Evolutionary conservation across 2,329 filamentous ascomycete genomes (phyloP), one percentile per base, ranked within the genome.

Genomic region (Neopestalotiopsis clavispora): DNA sequence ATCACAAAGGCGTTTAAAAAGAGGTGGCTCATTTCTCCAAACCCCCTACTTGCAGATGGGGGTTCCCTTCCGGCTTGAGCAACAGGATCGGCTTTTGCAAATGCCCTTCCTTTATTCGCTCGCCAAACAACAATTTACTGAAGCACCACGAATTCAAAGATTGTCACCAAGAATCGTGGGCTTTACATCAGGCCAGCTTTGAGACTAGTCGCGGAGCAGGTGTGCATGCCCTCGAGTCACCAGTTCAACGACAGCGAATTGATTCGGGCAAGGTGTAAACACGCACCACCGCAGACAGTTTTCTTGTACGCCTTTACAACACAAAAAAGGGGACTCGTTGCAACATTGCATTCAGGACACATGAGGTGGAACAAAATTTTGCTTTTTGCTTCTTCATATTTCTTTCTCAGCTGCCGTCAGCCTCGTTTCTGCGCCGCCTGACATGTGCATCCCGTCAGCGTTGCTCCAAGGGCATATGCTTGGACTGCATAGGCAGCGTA

Each of bases 1-100:
- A 69, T 75, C 73, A 64, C 69, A 70, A 67, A 68, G 77, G 77
- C 77, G 76, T 78, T 68, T 71, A 76, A 78, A 78, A 74, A 74
- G 67, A 72, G 70, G 70, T 71, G 71, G 70, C 67, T 64, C 60
- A 66, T 70, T 59, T 23, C 17, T 40, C 30, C 40, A 38, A 52
- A 52, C 4, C 17, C 20, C n/a, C 13, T n/a, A 67, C 3, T 10
- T n/a, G 40, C 57, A n/a, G 13, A 23, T 10, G 56, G 14, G 13
- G 14, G 34, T 45, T 32, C 23, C 10, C 9, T 45, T 14, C 6
- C 28, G 17, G 13, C 34, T 17, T 20, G 42, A 23, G 42, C 13
- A 9, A 61, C 23, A 17, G 23, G 13, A 34, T 30, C 9, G 56
- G 17, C 62, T 45, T 30, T 9, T 12, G 23, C 17, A 17, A 38